phyloP scores from a whole-genome alignment of 179 eudicot species.

The Amaranthus tricolor region DNA sequence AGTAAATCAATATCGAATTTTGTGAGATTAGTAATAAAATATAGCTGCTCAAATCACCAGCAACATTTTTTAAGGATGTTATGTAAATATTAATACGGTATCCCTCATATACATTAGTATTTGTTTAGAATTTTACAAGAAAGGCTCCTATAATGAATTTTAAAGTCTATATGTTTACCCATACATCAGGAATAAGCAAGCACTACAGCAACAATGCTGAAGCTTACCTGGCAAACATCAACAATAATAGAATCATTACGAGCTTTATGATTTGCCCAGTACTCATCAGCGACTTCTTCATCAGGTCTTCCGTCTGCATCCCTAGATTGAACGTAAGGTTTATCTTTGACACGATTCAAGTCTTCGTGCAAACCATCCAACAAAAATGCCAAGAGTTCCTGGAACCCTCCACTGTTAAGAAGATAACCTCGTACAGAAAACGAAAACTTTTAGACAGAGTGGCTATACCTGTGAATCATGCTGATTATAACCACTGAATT shows the following conservation, averaged over 20 bases:
- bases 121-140: too few species aligned
- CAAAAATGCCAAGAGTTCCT: constrained; percentile 97
- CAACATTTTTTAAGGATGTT: too few species aligned
- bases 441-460: not conserved
- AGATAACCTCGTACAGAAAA: not conserved
- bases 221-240: constrained; percentile 94
- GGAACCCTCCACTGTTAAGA: constrained; percentile 8
- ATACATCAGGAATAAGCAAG: too few species aligned
- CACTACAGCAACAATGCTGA: not conserved
- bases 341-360: constrained; percentile 92
- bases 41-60: too few species aligned
- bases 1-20: too few species aligned
- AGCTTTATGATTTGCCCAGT: constrained; percentile 92
- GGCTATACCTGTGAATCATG: constrained; percentile 89
- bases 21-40: too few species aligned
- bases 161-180: too few species aligned
- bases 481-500: constrained; percentile 89
- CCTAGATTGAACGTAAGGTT: constrained; percentile 75
- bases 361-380: constrained; percentile 99
- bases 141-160: too few species aligned
- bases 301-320: constrained; percentile 96
- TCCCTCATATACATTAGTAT: too few species aligned
- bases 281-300: constrained; percentile 95
- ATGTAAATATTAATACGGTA: too few species aligned
- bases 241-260: constrained; percentile 98